Conservation (phyloP, 176 grass and related monocot genomes). For the Ensete ventricosum region DNA sequence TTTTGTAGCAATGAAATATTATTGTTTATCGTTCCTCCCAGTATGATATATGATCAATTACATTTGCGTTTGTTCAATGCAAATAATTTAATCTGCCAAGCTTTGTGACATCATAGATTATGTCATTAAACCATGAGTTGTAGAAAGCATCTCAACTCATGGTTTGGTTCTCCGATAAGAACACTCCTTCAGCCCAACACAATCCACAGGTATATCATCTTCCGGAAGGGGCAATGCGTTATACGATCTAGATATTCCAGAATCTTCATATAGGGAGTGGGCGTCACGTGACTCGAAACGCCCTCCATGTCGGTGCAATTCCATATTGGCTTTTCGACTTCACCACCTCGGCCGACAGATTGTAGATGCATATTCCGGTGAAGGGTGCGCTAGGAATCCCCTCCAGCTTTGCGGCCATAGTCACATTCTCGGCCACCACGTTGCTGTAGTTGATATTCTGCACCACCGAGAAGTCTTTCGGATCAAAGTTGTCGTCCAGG, state of each 20-base stretch:
- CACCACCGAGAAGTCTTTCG: slow-evolving; percentile 47
- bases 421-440: slow-evolving; percentile 70
- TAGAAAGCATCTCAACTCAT: no score
- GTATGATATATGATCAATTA: no score
- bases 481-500: slow-evolving; percentile 61
- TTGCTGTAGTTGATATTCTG: slow-evolving; percentile 37
- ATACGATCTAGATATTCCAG: not conserved
- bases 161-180: no score
- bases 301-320: slow-evolving; percentile 82
- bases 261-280: slow-evolving; percentile 11
- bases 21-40: no score
- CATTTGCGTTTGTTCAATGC: no score
- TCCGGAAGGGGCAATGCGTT: no score
- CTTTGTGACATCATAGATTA: no score
- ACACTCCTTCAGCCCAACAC: no score
- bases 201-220: no score
- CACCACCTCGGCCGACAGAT: slow-evolving; percentile 29
- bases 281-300: slow-evolving; percentile 29
- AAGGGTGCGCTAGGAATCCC: slow-evolving; percentile 52
- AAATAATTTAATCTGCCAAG: no score
- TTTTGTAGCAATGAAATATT: no score
- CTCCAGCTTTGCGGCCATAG: slow-evolving; percentile 52
- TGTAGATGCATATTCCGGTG: slow-evolving; percentile 59
- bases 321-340: slow-evolving; percentile 56
- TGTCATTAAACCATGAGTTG: no score